phyloP scores from a whole-genome alignment of 345 rosid species.

The Schrenkiella parvula region DNA sequence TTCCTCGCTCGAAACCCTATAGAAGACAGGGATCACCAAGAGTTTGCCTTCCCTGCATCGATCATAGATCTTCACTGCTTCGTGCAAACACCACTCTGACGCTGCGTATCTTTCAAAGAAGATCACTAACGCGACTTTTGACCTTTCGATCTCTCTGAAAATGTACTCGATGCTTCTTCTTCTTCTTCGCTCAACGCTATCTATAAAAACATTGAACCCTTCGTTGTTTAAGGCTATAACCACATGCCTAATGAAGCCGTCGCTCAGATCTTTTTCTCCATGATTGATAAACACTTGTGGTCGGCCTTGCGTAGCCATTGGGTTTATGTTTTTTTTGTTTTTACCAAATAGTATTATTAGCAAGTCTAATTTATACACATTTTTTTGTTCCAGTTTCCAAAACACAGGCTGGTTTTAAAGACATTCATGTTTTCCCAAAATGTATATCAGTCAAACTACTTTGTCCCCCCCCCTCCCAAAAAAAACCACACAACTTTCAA shows the following conservation, averaged over 20 bases:
- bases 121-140: neutral
- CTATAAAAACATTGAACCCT: neutral
- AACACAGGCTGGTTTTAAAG: no score
- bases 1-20: no score
- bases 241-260: neutral
- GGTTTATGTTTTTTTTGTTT: neutral
- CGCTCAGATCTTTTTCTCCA: neutral
- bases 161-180: neutral
- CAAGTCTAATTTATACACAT: neutral
- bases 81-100: neutral
- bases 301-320: neutral
- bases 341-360: neutral
- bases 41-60: neutral
- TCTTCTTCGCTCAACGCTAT: neutral
- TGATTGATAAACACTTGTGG: neutral
- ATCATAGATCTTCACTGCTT: neutral
- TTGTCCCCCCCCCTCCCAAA: no score
- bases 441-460: no score
- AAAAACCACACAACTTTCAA: no score
- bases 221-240: neutral
- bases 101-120: neutral
- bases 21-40: neutral
- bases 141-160: neutral
- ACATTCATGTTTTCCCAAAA: no score
- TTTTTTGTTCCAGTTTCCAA: neutral